Evolutionary conservation across 2,329 filamentous ascomycete species (phyloP).

Genomic region (Calonectria henricotiae): DNA sequence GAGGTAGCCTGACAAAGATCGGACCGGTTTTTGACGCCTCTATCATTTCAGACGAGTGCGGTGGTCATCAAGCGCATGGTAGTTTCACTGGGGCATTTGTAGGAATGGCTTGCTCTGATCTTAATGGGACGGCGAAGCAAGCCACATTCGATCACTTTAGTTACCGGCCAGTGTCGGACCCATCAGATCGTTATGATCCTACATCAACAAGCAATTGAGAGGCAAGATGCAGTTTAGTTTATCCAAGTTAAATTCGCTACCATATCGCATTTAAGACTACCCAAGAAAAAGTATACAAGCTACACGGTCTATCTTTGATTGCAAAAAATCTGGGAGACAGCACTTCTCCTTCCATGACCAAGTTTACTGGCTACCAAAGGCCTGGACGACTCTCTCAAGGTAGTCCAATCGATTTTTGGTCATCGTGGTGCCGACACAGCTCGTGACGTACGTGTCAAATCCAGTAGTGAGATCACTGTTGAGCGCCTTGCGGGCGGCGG

Average conservation of each 20-base stretch:
- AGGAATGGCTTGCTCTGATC: conserved; percentile 70
- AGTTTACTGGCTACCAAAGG: too few species aligned
- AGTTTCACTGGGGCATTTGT: conserved; percentile 78
- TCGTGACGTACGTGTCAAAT: too few species aligned
- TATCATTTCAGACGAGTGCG: conserved; percentile 75
- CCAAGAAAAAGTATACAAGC: too few species aligned
- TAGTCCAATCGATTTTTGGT: too few species aligned
- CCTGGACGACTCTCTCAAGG: too few species aligned
- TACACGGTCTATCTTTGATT: too few species aligned
- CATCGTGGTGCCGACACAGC: too few species aligned
- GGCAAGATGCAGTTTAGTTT: neutral
- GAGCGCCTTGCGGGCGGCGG: conserved; percentile 53
- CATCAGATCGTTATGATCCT: conserved; percentile 47
- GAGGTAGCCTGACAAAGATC: conserved; percentile 63
- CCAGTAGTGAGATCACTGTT: too few species aligned
- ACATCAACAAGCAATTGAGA: neutral
- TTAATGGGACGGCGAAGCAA: conserved; percentile 66
- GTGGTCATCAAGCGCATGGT: conserved; percentile 73
- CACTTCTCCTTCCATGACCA: too few species aligned
- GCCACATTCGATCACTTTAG: conserved; percentile 70
- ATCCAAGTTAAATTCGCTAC: neutral
- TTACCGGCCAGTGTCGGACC: conserved; percentile 66
- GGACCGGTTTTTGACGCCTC: conserved; percentile 73
- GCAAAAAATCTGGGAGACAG: too few species aligned
- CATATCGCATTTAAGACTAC: too few species aligned